Evolutionary conservation across 2,329 filamentous ascomycete genomes (phyloP).

Genomic region (Xylaria sp.): DNA sequence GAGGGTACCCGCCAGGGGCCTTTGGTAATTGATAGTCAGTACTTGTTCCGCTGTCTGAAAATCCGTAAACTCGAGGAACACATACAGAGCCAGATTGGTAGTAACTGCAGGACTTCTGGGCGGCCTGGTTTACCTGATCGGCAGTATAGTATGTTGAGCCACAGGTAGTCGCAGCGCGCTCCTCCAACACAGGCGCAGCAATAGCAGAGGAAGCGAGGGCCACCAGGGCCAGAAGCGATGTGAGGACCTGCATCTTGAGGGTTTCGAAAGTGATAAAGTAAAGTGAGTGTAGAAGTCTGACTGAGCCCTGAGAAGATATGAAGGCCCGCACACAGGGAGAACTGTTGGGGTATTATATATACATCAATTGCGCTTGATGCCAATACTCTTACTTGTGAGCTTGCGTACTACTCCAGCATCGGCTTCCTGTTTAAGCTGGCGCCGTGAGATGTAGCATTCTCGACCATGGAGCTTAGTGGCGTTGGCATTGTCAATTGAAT

Average conservation of each 20-base stretch:
- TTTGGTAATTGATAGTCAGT: constrained; percentile 11
- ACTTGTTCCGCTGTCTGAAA: not conserved
- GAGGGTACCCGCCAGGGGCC: constrained; percentile 66
- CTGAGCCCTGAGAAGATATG: not conserved
- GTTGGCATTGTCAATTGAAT: constrained; percentile 17
- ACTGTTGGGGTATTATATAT: constrained; percentile 20
- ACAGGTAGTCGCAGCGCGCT: constrained; percentile 62
- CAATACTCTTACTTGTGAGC: not conserved
- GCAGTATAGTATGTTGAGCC: constrained; percentile 63
- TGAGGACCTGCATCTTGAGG: constrained; percentile 39
- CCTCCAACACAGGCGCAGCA: constrained; percentile 49
- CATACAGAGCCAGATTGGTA: constrained; percentile 55
- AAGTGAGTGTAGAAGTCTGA: not conserved
- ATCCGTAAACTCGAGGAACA: not conserved
- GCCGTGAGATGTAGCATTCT: constrained; percentile 30
- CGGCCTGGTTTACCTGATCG: constrained; percentile 60
- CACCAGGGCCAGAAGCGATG: constrained; percentile 42
- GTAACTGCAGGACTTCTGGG: constrained; percentile 62
- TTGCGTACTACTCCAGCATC: constrained; percentile 5
- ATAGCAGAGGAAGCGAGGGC: constrained; percentile 40
- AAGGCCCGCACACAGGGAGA: not conserved
- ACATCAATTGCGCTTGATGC: not conserved
- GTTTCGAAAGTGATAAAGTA: not conserved
- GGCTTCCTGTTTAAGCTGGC: constrained; percentile 32
- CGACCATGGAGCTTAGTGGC: constrained; percentile 15